Evolutionary conservation across 768 basidiomycete species (phyloP), one percentile per base, ranked within the genome.

Genomic region (Pisolithus tinctorius): DNA sequence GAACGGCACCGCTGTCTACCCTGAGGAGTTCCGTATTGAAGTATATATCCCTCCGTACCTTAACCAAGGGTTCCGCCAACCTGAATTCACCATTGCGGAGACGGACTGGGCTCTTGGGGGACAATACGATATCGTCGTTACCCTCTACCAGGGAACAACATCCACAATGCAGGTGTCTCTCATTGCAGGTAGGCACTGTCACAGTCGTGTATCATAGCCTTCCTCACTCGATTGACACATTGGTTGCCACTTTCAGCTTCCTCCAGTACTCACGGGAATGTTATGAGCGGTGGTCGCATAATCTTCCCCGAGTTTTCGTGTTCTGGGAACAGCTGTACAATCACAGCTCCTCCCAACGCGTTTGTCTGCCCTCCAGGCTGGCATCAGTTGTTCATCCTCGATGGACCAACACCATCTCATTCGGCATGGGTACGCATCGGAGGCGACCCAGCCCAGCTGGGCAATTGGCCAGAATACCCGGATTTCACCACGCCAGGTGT

Each of bases 1-100:
- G 25, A 63, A 72, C 29, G 64, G 64, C n/a, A 50, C 69, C 9
- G 48, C 55, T 49, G 73, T 71, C 34, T 86, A 81, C 59, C 81
- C 83, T 0, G 83, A 93, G 56, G 89, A 94, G 62, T 84, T 89
- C 68, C 78, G 91, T 11, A 78, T 77, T 56, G 76, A 86, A 63
- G 82, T 85, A 26, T 96, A 95, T 70, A 78, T 88, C 59, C 95
- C 95, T 6, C 89, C 88, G 14, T 97, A 95, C 67, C 77, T 91
- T 53, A 81, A 69, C 55, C 68, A 78, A 55, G 86, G 86, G 9
- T 68, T 75, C 54, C 63, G 56, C 4, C 86, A 84, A 51, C 93
- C 87, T 0, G 71, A 66, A 40, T 86, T 82, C 63, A 80, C 73
- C 20, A 72, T 87, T 41, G 56, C 73, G 0, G 63, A 72, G 51